phyloP scores from a whole-genome alignment of 169 alveolate species.

The Cryptosporidium sp. region DNA sequence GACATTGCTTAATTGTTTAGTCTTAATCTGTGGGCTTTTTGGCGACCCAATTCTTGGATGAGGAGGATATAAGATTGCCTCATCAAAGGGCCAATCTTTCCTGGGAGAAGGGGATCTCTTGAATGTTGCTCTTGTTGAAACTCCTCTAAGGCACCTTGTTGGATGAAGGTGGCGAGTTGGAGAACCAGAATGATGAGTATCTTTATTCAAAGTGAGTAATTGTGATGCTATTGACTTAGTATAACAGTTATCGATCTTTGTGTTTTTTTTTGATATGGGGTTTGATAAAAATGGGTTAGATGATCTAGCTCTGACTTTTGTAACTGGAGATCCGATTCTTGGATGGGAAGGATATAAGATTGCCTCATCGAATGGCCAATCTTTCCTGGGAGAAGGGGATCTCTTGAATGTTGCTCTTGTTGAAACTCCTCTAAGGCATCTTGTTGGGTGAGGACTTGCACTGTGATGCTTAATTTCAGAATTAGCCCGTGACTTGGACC shows the following conservation, averaged over 20 bases:
- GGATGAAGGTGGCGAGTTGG: constrained; percentile 54
- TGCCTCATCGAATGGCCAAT: constrained; percentile 54
- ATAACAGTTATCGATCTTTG: neutral
- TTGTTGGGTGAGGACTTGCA: constrained; percentile 19
- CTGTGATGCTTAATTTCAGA: constrained; percentile 6
- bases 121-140: constrained; percentile 60
- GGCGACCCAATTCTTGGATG: constrained; percentile 33
- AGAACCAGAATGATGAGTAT: neutral
- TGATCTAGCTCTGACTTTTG: neutral
- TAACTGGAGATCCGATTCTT: constrained; percentile 14
- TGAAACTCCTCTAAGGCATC: constrained; percentile 59
- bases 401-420: constrained; percentile 40
- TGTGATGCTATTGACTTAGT: neutral
- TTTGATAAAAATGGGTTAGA: neutral
- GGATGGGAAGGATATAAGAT: constrained; percentile 14
- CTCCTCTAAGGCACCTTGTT: constrained; percentile 72
- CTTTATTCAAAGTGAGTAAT: neutral
- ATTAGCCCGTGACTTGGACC: neutral
- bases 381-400: constrained; percentile 36
- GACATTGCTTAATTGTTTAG: neutral
- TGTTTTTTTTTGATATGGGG: neutral
- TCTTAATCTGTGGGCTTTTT: neutral
- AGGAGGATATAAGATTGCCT: constrained; percentile 55
- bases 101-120: constrained; percentile 73
- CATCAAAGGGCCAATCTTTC: constrained; percentile 71